A percentile compares a stretch with the other conserved stretches of the same genome.
Evolutionary conservation across 805 yeast species (phyloP).

Genomic region (Ogataea angusta): DNA sequence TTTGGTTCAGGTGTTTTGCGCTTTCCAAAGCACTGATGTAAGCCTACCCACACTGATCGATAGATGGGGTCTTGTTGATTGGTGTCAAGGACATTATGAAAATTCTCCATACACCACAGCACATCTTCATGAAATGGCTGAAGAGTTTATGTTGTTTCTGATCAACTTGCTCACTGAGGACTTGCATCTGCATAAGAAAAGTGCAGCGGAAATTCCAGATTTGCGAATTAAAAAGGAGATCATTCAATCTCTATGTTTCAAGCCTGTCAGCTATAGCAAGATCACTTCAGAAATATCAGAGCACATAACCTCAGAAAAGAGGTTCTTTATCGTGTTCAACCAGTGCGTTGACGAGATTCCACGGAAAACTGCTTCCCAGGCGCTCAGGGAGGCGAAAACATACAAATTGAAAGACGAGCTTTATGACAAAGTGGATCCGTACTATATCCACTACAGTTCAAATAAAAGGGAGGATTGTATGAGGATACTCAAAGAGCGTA

Average conservation of each 20-base stretch:
- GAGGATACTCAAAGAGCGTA: constrained; percentile 50
- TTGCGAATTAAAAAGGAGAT: constrained; percentile 62
- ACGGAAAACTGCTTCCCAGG: constrained; percentile 38
- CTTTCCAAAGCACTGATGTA: constrained; percentile 48
- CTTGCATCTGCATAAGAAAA: constrained; percentile 48
- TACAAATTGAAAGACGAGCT: constrained; percentile 63
- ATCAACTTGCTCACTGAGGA: constrained; percentile 70
- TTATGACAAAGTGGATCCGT: constrained; percentile 67
- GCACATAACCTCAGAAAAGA: constrained; percentile 64
- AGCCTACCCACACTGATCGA: constrained; percentile 56
- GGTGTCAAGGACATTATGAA: constrained; percentile 45
- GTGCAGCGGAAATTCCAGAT: constrained; percentile 47
- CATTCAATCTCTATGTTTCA: constrained; percentile 79
- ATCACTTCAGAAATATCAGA: constrained; percentile 71
- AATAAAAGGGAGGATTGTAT: constrained; percentile 85
- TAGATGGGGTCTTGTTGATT: constrained; percentile 64
- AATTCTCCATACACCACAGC: constrained; percentile 40
- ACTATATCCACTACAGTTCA: constrained; percentile 70
- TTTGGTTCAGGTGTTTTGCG: constrained; percentile 62
- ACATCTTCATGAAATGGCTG: constrained; percentile 50
- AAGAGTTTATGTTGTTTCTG: constrained; percentile 70
- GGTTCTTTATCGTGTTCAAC: constrained; percentile 60
- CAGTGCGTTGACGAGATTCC: constrained; percentile 53
- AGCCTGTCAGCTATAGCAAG: constrained; percentile 67
- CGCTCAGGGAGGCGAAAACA: constrained; percentile 52